Conservation (phyloP, 2,329 filamentous ascomycete species). For the Diaporthe australafricana region DNA sequence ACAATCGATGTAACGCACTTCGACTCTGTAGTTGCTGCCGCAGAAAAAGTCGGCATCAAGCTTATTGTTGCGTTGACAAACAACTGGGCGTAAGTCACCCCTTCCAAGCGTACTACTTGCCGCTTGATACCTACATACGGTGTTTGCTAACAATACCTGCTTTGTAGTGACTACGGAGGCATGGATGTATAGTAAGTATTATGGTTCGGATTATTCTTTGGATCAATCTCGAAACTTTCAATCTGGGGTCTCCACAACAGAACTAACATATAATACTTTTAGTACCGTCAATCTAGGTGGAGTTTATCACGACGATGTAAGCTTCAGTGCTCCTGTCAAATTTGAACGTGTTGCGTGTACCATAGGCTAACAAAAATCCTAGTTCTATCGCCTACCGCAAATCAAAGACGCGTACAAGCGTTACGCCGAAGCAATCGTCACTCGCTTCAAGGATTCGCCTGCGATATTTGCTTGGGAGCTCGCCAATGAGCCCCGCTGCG, state of each 20-base stretch:
- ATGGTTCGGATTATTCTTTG: too few relatives aligned
- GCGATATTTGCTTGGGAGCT: conserved; percentile 77
- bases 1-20: conserved; percentile 58
- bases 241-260: rapidly evolving
- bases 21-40: conserved; percentile 63
- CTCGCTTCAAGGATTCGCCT: conserved; percentile 66
- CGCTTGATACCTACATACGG: too few relatives aligned
- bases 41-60: conserved; percentile 62
- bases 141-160: neutral
- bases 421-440: conserved; percentile 71
- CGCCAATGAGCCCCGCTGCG: conserved; percentile 69
- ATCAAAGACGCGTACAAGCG: conserved; percentile 66
- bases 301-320: conserved; percentile 62
- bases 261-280: neutral
- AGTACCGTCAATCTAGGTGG: conserved; percentile 14
- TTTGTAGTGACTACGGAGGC: conserved; percentile 9
- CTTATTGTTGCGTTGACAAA: conserved; percentile 66
- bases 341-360: neutral
- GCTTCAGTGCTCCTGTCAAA: conserved; percentile 31
- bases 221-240: too few relatives aligned
- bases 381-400: conserved; percentile 61
- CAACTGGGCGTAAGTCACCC: conserved; percentile 59
- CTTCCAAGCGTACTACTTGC: too few relatives aligned
- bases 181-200: conserved; percentile 22
- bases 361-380: neutral